Conservation (phyloP, 1,284 basidiomycete species). For the Porodaedalea pini region DNA sequence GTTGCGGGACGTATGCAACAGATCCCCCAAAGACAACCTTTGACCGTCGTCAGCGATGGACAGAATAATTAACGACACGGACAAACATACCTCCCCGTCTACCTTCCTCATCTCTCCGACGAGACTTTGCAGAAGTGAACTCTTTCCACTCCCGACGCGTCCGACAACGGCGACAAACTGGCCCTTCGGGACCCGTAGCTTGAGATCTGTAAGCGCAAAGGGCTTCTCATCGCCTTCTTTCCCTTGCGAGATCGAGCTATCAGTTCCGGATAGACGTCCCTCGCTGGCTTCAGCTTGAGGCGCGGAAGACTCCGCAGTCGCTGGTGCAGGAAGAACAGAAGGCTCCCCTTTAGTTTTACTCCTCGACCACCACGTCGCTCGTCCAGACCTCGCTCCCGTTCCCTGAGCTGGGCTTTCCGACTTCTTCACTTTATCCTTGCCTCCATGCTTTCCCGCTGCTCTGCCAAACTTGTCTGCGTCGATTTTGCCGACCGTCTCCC, state of each 20-base stretch:
- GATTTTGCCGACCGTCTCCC: conserved; percentile 51
- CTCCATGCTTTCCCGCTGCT: conserved; percentile 17
- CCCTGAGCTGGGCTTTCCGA: conserved; percentile 2
- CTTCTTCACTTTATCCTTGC: conserved; percentile 10
- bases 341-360: background rate
- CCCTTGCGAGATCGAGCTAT: conserved; percentile 31
- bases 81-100: conserved; percentile 43
- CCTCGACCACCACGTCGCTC: conserved; percentile 8
- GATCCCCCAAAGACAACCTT: conserved; percentile 62
- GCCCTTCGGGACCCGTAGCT: conserved; percentile 56
- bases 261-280: conserved; percentile 29
- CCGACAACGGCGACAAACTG: conserved; percentile 73
- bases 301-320: background rate
- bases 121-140: conserved; percentile 63
- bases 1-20: conserved; percentile 75
- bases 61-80: background rate
- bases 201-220: conserved; percentile 57
- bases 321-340: background rate
- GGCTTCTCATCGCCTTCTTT: conserved; percentile 46
- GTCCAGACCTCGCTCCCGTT: background rate
- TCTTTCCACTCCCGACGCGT: conserved; percentile 72
- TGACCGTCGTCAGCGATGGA: background rate
- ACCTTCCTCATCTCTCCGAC: conserved; percentile 78
- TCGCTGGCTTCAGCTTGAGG: background rate
- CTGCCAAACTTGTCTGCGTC: conserved; percentile 26